Evolutionary conservation across 2,329 filamentous ascomycete species (phyloP).

Genomic region (Aspergillus sojae): DNA sequence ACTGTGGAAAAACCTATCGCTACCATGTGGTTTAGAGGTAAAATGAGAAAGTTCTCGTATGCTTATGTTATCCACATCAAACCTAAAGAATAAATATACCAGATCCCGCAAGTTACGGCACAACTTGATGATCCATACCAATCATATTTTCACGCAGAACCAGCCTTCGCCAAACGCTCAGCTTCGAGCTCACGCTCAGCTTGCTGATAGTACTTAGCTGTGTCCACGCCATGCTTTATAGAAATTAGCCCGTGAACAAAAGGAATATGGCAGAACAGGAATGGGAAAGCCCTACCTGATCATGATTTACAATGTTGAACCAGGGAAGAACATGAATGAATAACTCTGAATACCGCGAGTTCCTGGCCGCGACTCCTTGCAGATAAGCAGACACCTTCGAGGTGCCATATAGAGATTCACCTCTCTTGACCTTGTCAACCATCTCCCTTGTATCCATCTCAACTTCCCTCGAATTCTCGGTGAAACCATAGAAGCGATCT

Average conservation of each 20-base stretch:
- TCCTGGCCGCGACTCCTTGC: conserved; percentile 88
- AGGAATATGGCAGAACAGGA: background rate
- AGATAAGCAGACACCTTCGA: conserved; percentile 80
- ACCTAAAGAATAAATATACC: conserved; percentile 28
- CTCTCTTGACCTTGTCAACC: conserved; percentile 92
- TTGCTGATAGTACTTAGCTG: conserved; percentile 96
- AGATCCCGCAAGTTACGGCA: conserved; percentile 19
- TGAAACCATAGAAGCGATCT: conserved; percentile 96
- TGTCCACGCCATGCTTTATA: conserved; percentile 85
- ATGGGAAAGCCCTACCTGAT: conserved; percentile 53
- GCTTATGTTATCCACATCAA: conserved; percentile 9
- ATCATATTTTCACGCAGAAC: conserved; percentile 23
- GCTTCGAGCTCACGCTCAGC: conserved; percentile 91
- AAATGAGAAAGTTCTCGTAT: background rate
- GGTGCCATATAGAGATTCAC: conserved; percentile 84
- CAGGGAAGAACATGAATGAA: conserved; percentile 86
- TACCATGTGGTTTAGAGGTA: background rate
- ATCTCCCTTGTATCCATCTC: conserved; percentile 98
- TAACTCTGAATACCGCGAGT: conserved; percentile 86
- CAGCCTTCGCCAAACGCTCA: conserved; percentile 56
- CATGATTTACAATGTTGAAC: conserved; percentile 99
- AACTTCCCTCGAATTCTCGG: conserved; percentile 87
- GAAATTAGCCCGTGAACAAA: conserved; percentile 20
- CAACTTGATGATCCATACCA: conserved; percentile 14
- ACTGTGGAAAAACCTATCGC: background rate